phyloP scores from a whole-genome alignment of 2,329 filamentous ascomycete species.

The Bisporella sp. region DNA sequence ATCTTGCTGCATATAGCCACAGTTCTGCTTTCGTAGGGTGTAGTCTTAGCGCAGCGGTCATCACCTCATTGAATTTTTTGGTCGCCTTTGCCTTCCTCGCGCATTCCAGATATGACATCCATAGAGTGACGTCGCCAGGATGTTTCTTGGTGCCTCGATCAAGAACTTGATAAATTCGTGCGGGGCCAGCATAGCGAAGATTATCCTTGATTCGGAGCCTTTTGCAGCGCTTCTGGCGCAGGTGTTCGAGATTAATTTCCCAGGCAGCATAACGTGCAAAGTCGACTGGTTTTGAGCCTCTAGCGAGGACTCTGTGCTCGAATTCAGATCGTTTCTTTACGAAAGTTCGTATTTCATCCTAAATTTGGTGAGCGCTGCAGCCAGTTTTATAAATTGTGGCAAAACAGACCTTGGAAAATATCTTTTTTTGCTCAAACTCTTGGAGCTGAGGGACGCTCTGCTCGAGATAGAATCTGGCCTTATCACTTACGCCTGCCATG shows the following conservation, averaged over 20 bases:
- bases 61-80: slow-evolving; percentile 57
- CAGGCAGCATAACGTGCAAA: slow-evolving; percentile 77
- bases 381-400: background rate
- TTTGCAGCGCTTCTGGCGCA: slow-evolving; percentile 77
- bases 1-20: slow-evolving; percentile 79
- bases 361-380: slow-evolving; percentile 1
- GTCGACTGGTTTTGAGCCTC: slow-evolving; percentile 68
- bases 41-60: slow-evolving; percentile 68
- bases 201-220: slow-evolving; percentile 67
- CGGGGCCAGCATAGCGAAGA: slow-evolving; percentile 65
- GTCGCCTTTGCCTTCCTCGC: slow-evolving; percentile 60
- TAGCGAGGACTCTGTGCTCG: slow-evolving; percentile 82
- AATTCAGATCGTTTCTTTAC: slow-evolving; percentile 87
- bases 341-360: slow-evolving; percentile 87
- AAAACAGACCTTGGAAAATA: slow-evolving; percentile 67
- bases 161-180: slow-evolving; percentile 81
- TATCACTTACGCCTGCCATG: slow-evolving; percentile 85
- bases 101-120: slow-evolving; percentile 86
- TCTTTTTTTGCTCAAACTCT: slow-evolving; percentile 84
- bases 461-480: slow-evolving; percentile 92
- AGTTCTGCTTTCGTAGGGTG: slow-evolving; percentile 77
- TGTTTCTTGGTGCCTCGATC: slow-evolving; percentile 82
- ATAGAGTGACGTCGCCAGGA: slow-evolving; percentile 71
- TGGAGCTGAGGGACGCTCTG: slow-evolving; percentile 86
- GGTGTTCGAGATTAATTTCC: slow-evolving; percentile 62